Conservation (phyloP, 768 basidiomycete genomes). For the Lentinula boryana region DNA sequence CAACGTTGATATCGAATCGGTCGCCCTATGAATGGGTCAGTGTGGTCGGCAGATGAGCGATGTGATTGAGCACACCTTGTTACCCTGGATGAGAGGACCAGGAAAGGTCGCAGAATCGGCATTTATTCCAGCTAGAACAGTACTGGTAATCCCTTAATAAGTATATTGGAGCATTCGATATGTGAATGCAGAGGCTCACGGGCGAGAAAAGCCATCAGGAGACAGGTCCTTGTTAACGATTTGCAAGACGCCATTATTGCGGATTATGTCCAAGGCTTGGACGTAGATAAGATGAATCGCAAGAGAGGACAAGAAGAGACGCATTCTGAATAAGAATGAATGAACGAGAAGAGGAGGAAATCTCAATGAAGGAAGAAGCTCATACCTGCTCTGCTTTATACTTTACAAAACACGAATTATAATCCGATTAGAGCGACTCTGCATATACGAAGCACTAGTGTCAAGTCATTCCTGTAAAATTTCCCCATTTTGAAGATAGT, state of each 20-base stretch:
- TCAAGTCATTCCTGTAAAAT: not conserved
- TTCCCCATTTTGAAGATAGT: not conserved
- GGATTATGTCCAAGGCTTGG: not conserved
- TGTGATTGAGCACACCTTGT: constrained; percentile 3
- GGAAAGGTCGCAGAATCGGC: not conserved
- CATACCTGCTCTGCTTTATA: not conserved
- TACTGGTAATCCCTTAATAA: not conserved
- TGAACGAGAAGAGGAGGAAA: not conserved
- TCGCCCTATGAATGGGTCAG: constrained; percentile 20
- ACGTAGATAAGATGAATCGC: not conserved
- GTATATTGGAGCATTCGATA: not conserved
- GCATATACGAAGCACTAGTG: not conserved
- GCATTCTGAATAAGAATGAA: not conserved
- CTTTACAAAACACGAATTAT: not conserved
- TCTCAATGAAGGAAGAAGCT: not conserved
- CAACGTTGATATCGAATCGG: constrained; percentile 29
- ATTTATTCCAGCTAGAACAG: constrained; percentile 4
- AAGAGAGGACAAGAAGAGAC: not conserved
- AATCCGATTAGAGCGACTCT: not conserved
- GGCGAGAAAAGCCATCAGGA: not conserved
- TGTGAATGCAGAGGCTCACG: not conserved
- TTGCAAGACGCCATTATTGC: not conserved
- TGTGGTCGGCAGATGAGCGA: not conserved
- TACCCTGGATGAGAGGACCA: constrained; percentile 7
- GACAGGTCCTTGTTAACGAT: constrained; percentile 5